Evolutionary conservation across 768 basidiomycete genomes (phyloP), one percentile per base, ranked within the genome.

Genomic region (Suillus bovinus): DNA sequence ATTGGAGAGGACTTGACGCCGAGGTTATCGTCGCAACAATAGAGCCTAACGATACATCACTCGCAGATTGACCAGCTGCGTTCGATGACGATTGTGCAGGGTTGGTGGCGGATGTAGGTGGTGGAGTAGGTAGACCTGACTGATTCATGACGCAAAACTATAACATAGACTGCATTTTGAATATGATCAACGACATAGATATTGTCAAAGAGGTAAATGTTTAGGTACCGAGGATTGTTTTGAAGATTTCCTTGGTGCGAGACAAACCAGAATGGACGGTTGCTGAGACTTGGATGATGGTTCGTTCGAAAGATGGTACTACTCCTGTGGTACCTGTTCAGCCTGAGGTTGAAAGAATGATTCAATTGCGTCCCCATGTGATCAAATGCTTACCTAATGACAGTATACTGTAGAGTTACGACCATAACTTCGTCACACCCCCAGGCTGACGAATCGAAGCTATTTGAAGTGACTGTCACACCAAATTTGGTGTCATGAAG

Each of bases 11-110:
- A 56, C 74, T 80, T 50, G 71, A 74, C 0, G 80, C 69, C 5
- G 77, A 76, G 2, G 82, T 84, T 66, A 86, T 84, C 55, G 80
- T 79, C 10, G 69, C 64, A 62, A 84, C 65, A 62, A 82, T 76
- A n/a, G 67, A 70, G 69, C 78, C 77, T 22, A 83, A 74, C 22
- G 78, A 76, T 16, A 69, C 56, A 24, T 58, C 62, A 47, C 22
- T 46, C 5, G 68, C 64, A 13, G 56, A n/a, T 60, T 58, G 64
- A 24, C 68, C 57, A 38, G 61, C 59, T 3, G 53, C 42, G 20
- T 16, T 53, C 33, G 62, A 54, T 27, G 58, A 33, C 27, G 70
- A 60, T 20, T 60, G 69, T 16, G 68, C 68, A 0, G 29, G 55
- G 29, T 66, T 69, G 11, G 63, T 33, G 0, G 64, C 64, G 2